A percentile compares a stretch with the other conserved stretches of the same genome.
These are phyloP conservation scores for Pseudofabraea citricarpa DNA, from an alignment of 2,329 filamentous ascomycete species.

Conservation along the genomic window DNA sequence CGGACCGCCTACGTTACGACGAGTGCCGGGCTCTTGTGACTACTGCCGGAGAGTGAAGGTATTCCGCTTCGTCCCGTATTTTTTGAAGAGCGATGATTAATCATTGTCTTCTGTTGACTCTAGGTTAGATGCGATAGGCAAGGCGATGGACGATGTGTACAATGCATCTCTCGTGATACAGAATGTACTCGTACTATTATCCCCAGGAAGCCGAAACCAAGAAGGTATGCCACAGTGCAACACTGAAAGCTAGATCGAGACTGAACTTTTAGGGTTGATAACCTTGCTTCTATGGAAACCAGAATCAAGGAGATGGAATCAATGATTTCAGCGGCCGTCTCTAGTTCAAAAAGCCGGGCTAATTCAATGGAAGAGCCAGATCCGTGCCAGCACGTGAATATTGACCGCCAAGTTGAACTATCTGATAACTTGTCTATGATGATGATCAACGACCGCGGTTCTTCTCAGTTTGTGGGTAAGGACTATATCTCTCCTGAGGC, in stretches of 20 bases:
- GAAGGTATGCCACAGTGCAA: background rate
- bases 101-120: background rate
- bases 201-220: slow-evolving; percentile 5
- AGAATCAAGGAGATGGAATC: background rate
- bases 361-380: background rate
- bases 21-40: background rate
- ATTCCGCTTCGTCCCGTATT: background rate
- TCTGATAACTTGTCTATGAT: slow-evolving; percentile 6
- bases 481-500: too few species aligned
- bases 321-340: background rate
- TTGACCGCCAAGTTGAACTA: background rate
- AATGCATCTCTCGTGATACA: background rate
- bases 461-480: slow-evolving; percentile 4
- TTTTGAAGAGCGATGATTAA: background rate
- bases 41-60: background rate
- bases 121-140: background rate
- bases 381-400: background rate
- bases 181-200: slow-evolving; percentile 1
- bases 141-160: background rate
- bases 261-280: background rate
- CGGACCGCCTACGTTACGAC: background rate
- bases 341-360: background rate
- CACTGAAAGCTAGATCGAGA: background rate
- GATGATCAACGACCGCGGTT: slow-evolving; percentile 5
- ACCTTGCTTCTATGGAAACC: background rate